Base-by-base conservation (phyloP, 2,329 filamentous ascomycete genomes). In the Botrytis aclada region DNA sequence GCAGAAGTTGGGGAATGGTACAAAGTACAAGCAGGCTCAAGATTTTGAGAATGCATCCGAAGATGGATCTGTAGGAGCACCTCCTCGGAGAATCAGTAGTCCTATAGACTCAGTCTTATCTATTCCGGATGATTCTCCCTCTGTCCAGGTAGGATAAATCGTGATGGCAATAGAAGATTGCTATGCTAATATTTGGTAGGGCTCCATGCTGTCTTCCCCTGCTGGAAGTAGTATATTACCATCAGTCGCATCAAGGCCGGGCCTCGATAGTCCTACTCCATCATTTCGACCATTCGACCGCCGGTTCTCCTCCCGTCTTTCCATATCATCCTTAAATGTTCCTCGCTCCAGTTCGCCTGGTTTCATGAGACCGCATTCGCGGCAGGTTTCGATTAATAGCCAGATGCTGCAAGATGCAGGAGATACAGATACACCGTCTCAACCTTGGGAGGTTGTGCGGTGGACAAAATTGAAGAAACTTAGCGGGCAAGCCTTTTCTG, bases 401-500 rank as follows among this genome's bases (percentile, higher is more conserved):
- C 89, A 93, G 77, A 82, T 93, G 18, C 80, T 90, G 5, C 80
- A 87, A 22, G 90, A 91, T 73, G 82, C 87, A 61, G 85, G 89
- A 72, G 92, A 92, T 65, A 85, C 87, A 34, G 92, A 95, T 76
- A 89, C 90, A 1, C 87, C 90, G 4, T 90, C 93, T 71, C 90
- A 93, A 8, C 96, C 96, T 2, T 99, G 96, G 97, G 96, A 99
- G 80, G 94, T 98, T 71, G 92, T 99, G 74, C 88, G 95, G 80
- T 99, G 97, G 97, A 98, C 94, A 1, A 96, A 93, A 80, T 84
- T 99, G 73, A 93, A 91, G 79, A 98, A 97, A 81, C 89, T 99
- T 75, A 94, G 94, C 37, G 90, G 89, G 0, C 94, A 98, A 81
- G 90, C 93, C 5, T 98, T 98, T 81, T 97, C 95, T 3, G 97